These are phyloP conservation scores for Zizania latifolia DNA, from an alignment of 176 grass and related monocot genomes.

Conservation along the genomic window DNA sequence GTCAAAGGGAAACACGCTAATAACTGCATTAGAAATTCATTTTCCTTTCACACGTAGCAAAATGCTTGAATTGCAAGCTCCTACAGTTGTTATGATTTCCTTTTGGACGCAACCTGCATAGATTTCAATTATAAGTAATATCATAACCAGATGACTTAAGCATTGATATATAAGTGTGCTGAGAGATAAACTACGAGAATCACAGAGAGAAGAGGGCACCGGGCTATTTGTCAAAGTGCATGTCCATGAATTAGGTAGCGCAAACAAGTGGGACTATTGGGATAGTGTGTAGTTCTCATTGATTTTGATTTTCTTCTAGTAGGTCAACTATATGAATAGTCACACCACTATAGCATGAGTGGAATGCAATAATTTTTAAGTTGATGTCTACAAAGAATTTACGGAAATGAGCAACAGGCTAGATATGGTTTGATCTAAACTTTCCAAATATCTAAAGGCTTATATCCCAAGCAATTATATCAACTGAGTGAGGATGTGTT, in stretches of 20 bases:
- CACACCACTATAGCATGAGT: constrained; percentile 55
- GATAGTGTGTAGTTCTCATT: constrained; percentile 36
- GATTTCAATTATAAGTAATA: constrained; percentile 21
- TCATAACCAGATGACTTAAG: not conserved
- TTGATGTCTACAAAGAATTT: constrained; percentile 36
- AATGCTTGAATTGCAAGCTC: constrained; percentile 23
- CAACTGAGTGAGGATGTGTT: not conserved
- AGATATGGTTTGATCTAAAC: not conserved
- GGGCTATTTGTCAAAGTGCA: too few species aligned
- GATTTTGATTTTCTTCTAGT: constrained; percentile 60
- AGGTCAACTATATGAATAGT: constrained; percentile 83
- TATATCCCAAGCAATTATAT: too few species aligned
- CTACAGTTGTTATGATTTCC: constrained; percentile 21
- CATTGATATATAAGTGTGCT: not conserved
- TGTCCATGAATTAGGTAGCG: constrained; percentile 20
- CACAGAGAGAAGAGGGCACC: too few species aligned
- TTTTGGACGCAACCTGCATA: constrained; percentile 14
- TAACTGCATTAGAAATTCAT: not conserved
- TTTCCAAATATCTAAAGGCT: not conserved
- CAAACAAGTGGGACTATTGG: constrained; percentile 46
- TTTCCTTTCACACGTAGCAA: constrained; percentile 25
- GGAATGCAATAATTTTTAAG: constrained; percentile 47
- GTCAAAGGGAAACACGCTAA: constrained; percentile 56
- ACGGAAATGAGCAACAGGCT: not conserved
- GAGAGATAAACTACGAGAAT: not conserved